Evolutionary conservation across 139 green algal genomes (phyloP).

Genomic region (Asterochloris sp.): DNA sequence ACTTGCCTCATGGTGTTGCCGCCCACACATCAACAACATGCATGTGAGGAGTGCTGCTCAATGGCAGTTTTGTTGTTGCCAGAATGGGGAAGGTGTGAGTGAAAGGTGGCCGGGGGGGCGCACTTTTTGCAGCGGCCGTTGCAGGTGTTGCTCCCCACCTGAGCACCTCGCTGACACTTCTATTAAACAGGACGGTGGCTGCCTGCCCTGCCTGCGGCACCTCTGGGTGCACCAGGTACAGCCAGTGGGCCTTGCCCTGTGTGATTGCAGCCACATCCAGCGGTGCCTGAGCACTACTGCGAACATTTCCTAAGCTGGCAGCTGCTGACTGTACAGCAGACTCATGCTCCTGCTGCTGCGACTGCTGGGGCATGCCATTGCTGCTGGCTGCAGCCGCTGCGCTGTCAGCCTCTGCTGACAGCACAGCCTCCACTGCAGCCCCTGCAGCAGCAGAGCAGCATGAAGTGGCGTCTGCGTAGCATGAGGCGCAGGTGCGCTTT

Average conservation of each 20-base stretch:
- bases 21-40: too few relatives aligned
- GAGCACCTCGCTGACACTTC: slow-evolving; percentile 53
- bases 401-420: too few relatives aligned
- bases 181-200: slow-evolving; percentile 65
- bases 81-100: neutral
- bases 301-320: neutral
- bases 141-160: slow-evolving; percentile 20
- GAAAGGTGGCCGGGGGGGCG: too few relatives aligned
- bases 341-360: too few relatives aligned
- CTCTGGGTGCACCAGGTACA: slow-evolving; percentile 70
- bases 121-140: neutral
- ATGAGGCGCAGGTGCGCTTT: too few relatives aligned
- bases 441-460: too few relatives aligned
- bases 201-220: slow-evolving; percentile 59
- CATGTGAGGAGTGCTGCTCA: too few relatives aligned
- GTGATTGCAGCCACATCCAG: neutral
- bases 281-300: neutral
- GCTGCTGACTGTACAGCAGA: neutral
- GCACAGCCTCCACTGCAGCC: too few relatives aligned
- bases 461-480: too few relatives aligned
- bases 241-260: slow-evolving; percentile 41
- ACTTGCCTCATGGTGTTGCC: too few relatives aligned
- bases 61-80: neutral
- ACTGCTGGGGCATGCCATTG: too few relatives aligned
- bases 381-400: too few relatives aligned